phyloP scores from a whole-genome alignment of 148 eudicot genomes.

The Arbutus unedo region DNA sequence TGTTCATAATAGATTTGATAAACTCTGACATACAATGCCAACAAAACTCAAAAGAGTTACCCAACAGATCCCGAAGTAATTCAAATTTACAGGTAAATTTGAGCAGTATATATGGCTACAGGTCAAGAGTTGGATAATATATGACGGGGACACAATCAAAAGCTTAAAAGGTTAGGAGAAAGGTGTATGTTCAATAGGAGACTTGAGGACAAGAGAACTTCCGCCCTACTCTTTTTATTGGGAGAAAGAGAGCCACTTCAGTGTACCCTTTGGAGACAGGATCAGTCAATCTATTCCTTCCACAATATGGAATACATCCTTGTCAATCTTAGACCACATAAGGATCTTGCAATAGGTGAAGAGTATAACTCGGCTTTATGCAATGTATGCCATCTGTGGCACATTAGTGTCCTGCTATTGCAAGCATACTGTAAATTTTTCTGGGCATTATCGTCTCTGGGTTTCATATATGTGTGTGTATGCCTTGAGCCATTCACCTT shows the following conservation, averaged over 20 bases:
- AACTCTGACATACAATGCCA: background rate
- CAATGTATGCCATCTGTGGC: background rate
- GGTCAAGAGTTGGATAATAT: background rate
- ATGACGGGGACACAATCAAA: background rate
- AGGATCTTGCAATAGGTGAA: background rate
- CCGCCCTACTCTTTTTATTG: background rate
- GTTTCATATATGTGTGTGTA: background rate
- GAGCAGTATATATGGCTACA: background rate
- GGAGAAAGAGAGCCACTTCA: background rate
- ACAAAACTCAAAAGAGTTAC: background rate
- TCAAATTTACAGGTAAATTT: background rate
- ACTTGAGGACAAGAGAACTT: background rate
- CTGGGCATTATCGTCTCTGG: background rate
- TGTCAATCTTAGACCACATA: background rate
- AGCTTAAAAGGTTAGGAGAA: background rate
- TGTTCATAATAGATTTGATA: background rate
- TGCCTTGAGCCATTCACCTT: background rate
- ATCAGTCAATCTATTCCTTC: background rate
- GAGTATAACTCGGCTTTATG: background rate
- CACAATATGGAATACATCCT: background rate
- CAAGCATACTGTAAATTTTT: background rate
- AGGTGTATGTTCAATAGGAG: background rate
- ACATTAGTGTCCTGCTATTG: background rate
- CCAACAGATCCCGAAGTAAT: slow-evolving; percentile 1
- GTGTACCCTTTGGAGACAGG: background rate